These are phyloP conservation scores for Flaveria ramosissima DNA, from an alignment of 129 eudicot genomes.

Conservation along the genomic window DNA sequence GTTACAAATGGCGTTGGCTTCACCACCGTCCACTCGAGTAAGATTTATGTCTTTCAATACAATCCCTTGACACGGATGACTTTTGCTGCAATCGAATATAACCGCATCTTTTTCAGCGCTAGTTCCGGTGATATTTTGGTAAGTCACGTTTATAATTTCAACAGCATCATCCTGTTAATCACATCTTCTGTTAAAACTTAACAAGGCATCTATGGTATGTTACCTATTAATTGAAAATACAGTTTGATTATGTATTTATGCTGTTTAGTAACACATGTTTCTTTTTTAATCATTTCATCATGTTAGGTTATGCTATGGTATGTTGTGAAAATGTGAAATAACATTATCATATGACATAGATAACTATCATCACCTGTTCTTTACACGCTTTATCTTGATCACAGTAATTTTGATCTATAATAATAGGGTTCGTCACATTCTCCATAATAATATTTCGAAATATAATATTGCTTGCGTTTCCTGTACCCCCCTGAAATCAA, in stretches of 20 bases:
- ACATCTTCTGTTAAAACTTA: background rate
- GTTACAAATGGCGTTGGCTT: slow-evolving; percentile 57
- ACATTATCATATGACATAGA: background rate
- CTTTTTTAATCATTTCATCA: background rate
- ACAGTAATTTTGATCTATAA: slow-evolving; percentile 82
- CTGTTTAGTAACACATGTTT: too few species aligned
- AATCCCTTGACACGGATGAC: slow-evolving; percentile 68
- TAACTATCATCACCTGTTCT: slow-evolving; percentile 46
- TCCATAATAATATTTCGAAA: slow-evolving; percentile 64
- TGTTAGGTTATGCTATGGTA: background rate
- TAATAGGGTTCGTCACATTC: slow-evolving; percentile 71
- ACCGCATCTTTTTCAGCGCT: slow-evolving; percentile 58
- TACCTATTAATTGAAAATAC: too few species aligned
- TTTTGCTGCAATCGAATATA: slow-evolving; percentile 59
- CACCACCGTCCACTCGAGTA: slow-evolving; percentile 25
- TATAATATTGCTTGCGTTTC: slow-evolving; percentile 69
- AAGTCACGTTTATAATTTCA: slow-evolving; percentile 64
- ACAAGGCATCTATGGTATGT: background rate
- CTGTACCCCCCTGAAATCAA: slow-evolving; percentile 81
- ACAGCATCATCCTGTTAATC: slow-evolving; percentile 67
- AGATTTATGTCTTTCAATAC: slow-evolving; percentile 52
- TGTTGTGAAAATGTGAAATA: too few species aligned
- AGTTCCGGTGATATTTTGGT: slow-evolving; percentile 68
- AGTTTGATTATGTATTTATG: too few species aligned
- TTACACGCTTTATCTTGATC: slow-evolving; percentile 63